Evolutionary conservation across 768 basidiomycete genomes (phyloP), one percentile per base, ranked within the genome.

Genomic region (Lentinula aciculospora): DNA sequence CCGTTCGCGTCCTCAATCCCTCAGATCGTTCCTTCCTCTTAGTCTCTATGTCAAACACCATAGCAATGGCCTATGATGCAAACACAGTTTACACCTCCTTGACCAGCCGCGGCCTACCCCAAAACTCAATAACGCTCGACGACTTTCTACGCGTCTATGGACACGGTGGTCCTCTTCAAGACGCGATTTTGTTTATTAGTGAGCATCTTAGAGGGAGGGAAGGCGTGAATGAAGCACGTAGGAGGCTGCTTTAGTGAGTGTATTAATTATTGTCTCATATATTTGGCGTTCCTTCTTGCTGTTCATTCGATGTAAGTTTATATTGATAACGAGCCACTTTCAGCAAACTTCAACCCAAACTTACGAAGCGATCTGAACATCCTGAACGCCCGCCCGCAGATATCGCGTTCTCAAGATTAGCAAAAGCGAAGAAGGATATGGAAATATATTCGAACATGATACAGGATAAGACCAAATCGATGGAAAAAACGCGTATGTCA

Each of bases 151-250:
- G 56, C n/a, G 32, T 64, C 2, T 59, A 51, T 29, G 58, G 50
- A 13, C 42, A 44, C 10, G 42, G 42, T 21, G 61, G 61, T 2
- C 54, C 59, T 29, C 58, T 64, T 19, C 59, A 51, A 1, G 63
- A 62, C 23, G 56, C 53, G 23, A 51, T 64, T n/a, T 25, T 31
- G 3, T 64, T 64, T 46, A 46, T 64, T 4, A 55, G 60, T 10
- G 55, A 62, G 31, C 63, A 64, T 46, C 4, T 64, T 25, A 58
- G 57, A 17, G 63, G 63, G 19, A 57, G 63, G 6, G 42, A 47
- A 12, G 47, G 19, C 9, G 57, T 61, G 17, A 51, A 57, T 1
- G 34, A 46, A 4, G 60, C 60, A 12, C 56, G 61, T 6, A 42
- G 36, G 2, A 19, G 48, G 23, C 4, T 25, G 42, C 23, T 50